Base-by-base conservation (phyloP, 257 asterid species). In the Nicotiana tabacum region DNA sequence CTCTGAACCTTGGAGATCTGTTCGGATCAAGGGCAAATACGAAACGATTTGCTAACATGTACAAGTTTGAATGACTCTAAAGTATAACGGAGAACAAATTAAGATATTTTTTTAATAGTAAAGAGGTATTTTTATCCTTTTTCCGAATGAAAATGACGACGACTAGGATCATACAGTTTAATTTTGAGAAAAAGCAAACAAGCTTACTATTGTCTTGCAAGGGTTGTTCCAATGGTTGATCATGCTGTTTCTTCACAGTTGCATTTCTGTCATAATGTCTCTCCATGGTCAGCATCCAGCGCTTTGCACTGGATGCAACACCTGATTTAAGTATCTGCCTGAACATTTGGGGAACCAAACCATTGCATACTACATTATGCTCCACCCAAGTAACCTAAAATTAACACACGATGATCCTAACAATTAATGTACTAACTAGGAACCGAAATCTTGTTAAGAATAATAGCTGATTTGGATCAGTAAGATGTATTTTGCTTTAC, bases 311-410 rank as follows among this genome's bases (percentile, higher is more conserved):
- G 67, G 86, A 90, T 39, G 89, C 88, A 27, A 67, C 48, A 6
- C 88, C 86, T 66, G 92, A 82, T 61, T 60, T 48, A 69, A 88
- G 69, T 56, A 81, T 56, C 21, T 66, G 80, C 77, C 66, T 84
- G 77, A 86, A 85, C 89, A 84, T 82, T 18, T 68, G 8, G 1
- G 85, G 88, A 37, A 53, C 70, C 46, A 13, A 65, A 48, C 77
- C 68, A 46, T 85, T 21, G 80, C 67, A 29, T 18, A 84, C 88
- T 32, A 84, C 83, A 86, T 80, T 88, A 61, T 90, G 88, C 84
- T 90, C 96, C 87, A 92, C 91, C 92, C 94, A 90, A 37, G 90
- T 92, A 17, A 92, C 93, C 92, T 89, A 60, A 21, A 55, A 16
- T 61, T 46, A 2, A 7, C n/a, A 43, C 46, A 80, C 29, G 21